Percentiles rank a stretch among this genome's conserved stretches.
Evolutionary conservation across 2,329 filamentous ascomycete genomes (phyloP).

Genomic region (Drechslera avenae): DNA sequence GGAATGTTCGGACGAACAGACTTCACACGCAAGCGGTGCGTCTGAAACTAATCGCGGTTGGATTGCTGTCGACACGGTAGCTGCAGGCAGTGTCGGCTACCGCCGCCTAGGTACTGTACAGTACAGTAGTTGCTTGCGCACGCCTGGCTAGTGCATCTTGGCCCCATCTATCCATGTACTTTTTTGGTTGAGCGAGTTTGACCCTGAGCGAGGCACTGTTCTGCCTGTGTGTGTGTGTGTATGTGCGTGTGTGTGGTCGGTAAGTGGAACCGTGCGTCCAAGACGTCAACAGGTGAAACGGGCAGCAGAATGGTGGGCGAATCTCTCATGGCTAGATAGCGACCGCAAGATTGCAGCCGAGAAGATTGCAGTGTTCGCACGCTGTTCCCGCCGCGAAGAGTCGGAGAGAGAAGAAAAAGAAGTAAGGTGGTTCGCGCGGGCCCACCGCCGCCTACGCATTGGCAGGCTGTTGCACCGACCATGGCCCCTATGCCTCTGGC

Average conservation of each 20-base stretch:
- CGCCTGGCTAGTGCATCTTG: conserved; percentile 4
- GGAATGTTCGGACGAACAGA: conserved; percentile 13
- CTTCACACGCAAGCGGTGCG: neutral
- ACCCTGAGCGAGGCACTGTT: conserved; percentile 5
- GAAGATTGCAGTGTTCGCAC: conserved; percentile 26
- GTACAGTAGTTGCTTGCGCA: too few species aligned
- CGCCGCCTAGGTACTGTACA: neutral
- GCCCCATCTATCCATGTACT: conserved; percentile 1
- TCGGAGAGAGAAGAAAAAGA: conserved; percentile 7
- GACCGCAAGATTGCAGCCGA: conserved; percentile 13
- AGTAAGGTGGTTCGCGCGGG: conserved; percentile 23
- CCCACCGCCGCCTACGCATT: conserved; percentile 7
- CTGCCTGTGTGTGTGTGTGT: neutral
- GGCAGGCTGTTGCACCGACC: conserved; percentile 5
- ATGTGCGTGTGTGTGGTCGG: neutral
- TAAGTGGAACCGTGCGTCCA: neutral
- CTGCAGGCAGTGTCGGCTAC: neutral
- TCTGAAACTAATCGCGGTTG: conserved; percentile 23
- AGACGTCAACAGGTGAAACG: conserved; percentile 14
- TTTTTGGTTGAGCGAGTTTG: conserved; percentile 8
- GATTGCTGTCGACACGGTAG: conserved; percentile 14
- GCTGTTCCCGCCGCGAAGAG: conserved; percentile 24
- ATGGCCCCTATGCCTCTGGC: neutral
- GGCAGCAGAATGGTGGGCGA: conserved; percentile 13
- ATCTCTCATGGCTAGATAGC: conserved; percentile 15